Evolutionary conservation across 2,329 filamentous ascomycete genomes (phyloP).

Genomic region (Neofusicoccum umdonicola): DNA sequence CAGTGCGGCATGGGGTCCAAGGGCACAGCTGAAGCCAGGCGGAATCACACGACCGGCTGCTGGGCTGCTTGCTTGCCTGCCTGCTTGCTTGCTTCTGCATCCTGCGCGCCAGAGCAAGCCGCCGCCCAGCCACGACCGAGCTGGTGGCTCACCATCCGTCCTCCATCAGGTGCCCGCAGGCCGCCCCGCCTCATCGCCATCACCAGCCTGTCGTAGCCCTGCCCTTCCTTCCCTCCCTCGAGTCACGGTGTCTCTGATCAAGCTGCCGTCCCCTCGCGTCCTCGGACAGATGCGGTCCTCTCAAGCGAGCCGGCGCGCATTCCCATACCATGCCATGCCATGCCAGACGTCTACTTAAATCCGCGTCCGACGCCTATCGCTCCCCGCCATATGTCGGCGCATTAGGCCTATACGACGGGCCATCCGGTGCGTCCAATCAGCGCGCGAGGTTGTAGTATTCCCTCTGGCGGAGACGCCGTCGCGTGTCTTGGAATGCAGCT

Average conservation of each 20-base stretch:
- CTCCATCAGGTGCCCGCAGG: neutral
- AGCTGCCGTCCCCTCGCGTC: neutral
- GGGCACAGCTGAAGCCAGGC: neutral
- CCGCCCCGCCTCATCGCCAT: neutral
- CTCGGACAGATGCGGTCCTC: neutral
- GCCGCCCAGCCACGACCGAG: neutral
- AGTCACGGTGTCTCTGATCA: neutral
- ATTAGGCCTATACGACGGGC: neutral
- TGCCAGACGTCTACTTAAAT: neutral
- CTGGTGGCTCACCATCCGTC: neutral
- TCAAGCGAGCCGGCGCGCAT: conserved; percentile 4
- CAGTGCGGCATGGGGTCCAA: neutral
- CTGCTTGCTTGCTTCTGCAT: conserved; percentile 2
- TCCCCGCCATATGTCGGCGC: neutral
- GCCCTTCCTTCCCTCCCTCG: neutral
- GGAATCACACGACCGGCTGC: neutral
- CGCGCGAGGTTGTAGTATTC: neutral
- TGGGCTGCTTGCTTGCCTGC: neutral
- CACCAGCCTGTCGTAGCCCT: neutral
- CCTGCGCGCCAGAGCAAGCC: neutral
- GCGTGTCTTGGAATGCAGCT: neutral
- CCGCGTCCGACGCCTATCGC: neutral
- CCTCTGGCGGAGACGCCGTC: neutral
- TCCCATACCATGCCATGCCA: neutral
- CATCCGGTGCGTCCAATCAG: neutral